Evolutionary conservation across 148 eudicot genomes (phyloP), one percentile per base, ranked within the genome.

Genomic region (Camellia granthamiana): DNA sequence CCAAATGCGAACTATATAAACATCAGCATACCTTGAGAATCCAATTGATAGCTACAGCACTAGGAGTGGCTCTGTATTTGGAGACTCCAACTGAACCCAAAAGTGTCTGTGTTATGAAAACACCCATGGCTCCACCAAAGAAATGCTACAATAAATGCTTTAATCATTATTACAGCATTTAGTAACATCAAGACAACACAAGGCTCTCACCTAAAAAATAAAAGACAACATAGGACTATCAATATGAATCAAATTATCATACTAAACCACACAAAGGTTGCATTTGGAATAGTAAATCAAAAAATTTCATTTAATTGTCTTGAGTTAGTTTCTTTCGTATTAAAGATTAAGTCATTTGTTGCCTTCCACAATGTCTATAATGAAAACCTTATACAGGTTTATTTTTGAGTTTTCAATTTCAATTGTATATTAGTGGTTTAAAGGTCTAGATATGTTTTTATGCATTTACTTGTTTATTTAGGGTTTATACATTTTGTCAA

Each of bases 121-220:
- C 95, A 70, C 95, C 89, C 92, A 93, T 91, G 18, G 94, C 98
- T 79, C 95, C 97, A 78, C 97, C 97, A 84, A 93, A 91, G 81
- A 93, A 91, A 87, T 93, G 93, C 93, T 93, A 78, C 81, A 87
- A n/a, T 43, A 15, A 72, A 85, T 12, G 82, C 30, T 12, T 21
- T 13, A 19, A 76, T 77, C 52, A 65, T 69, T 19, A 23, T 4
- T 73, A 77, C 38, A 64, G 12, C 41, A 64, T 3, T 64, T 64
- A 64, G 42, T 64, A 75, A 59, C 21, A 61, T 7, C 47, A 55
- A 79, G n/a, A 19, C 7, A 67, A 15, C 69, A 11, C 61, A 44
- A 12, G 72, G 30, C 6, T 61, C 68, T 23, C 23, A 7, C 68
- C 38, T 0, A 23, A 64, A 64, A 19, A 5, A 64, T 12, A 19